These are phyloP conservation scores for Acanthamoeba healyi DNA, from an alignment of 208 protist species.

Conservation along the genomic window DNA sequence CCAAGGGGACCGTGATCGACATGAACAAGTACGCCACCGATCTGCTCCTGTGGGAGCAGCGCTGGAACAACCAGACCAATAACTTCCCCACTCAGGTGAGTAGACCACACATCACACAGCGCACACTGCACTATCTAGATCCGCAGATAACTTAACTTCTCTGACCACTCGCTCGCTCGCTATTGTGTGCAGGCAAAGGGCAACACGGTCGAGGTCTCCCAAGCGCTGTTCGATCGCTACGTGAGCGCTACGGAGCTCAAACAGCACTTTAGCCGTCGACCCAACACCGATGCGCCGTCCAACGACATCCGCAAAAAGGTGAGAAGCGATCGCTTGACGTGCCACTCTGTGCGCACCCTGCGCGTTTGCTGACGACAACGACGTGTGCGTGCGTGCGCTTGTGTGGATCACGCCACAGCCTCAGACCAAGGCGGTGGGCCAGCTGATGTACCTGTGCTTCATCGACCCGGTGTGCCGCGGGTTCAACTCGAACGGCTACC, in stretches of 20 bases:
- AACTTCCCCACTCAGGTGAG: not conserved
- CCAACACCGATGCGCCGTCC: not conserved
- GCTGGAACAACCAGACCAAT: constrained; percentile 53
- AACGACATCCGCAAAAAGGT: constrained; percentile 47
- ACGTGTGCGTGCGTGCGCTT: not conserved
- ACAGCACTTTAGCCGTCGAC: not conserved
- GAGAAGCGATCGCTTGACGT: not conserved
- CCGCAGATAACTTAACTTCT: too few relatives aligned
- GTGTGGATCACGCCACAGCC: not conserved
- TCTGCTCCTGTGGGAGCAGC: constrained; percentile 1
- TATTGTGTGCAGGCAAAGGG: not conserved
- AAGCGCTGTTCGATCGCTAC: constrained; percentile 30
- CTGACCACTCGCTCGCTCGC: not conserved
- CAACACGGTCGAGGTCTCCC: not conserved
- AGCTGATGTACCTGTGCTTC: constrained; percentile 67
- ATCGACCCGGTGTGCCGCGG: constrained; percentile 19
- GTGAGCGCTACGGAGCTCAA: not conserved
- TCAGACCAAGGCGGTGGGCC: not conserved
- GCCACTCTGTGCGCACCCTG: not conserved
- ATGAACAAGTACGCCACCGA: not conserved
- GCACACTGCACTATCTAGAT: too few relatives aligned
- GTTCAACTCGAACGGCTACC: constrained; percentile 51
- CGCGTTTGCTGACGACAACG: not conserved
- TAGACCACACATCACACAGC: too few relatives aligned
- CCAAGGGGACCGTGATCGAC: not conserved